These are phyloP conservation scores for Saposhnikovia divaricata DNA, from an alignment of 129 eudicot genomes.

Conservation along the genomic window DNA sequence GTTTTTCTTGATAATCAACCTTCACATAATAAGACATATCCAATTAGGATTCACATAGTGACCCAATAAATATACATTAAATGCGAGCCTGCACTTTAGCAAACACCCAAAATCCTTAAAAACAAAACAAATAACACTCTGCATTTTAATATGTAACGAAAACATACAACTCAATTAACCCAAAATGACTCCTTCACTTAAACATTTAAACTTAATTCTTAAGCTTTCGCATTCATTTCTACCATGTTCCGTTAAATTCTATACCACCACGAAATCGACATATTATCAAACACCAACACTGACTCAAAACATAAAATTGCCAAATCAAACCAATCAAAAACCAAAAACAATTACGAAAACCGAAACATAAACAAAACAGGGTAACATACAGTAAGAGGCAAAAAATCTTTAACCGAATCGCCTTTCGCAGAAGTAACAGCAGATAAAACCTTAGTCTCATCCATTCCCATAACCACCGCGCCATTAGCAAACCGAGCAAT, in stretches of 20 bases:
- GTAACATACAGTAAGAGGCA: constrained; percentile 83
- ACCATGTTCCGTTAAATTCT: background rate
- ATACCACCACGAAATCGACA: background rate
- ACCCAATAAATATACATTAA: background rate
- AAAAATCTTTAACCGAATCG: constrained; percentile 46
- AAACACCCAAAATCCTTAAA: background rate
- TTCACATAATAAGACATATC: constrained; percentile 15
- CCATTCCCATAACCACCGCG: constrained; percentile 70
- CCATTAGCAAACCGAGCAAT: constrained; percentile 90
- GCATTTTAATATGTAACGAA: background rate
- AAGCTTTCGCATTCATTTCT: background rate
- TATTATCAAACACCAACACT: background rate
- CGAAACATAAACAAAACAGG: too few species aligned
- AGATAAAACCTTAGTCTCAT: constrained; percentile 79
- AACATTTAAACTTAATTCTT: too few species aligned
- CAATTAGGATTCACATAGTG: background rate
- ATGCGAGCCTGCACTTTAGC: background rate
- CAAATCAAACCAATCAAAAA: background rate
- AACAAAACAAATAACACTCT: background rate
- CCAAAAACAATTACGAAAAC: background rate
- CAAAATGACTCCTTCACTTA: background rate
- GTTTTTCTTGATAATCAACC: constrained; percentile 99
- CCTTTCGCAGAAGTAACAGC: constrained; percentile 64
- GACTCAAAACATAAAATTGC: background rate
- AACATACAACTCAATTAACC: background rate